Conservation (phyloP, 2,329 filamentous ascomycete genomes). For the Phaeoacremonium minimum region DNA sequence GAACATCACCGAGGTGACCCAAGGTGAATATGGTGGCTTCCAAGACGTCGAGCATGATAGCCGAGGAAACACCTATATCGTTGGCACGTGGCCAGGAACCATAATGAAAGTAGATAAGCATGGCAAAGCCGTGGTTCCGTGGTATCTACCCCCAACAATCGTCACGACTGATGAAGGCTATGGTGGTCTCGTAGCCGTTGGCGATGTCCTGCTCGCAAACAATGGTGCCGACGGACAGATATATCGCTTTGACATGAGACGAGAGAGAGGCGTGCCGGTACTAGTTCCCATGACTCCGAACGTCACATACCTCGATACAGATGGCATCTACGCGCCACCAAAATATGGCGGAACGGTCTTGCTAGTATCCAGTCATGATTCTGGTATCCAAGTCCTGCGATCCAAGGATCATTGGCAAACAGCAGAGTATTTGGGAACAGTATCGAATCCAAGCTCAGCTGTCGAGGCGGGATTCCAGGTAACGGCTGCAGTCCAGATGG, state of each 20-base stretch:
- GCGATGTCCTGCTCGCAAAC: constrained; percentile 21
- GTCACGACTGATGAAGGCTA: constrained; percentile 20
- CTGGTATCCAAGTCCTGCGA: constrained; percentile 28
- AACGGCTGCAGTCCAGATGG: constrained; percentile 18
- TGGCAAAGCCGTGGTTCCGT: constrained; percentile 19
- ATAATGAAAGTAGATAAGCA: constrained; percentile 25
- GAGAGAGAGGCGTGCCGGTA: constrained; percentile 14
- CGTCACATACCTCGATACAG: constrained; percentile 12
- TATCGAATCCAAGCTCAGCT: constrained; percentile 18
- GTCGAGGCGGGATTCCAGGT: constrained; percentile 12
- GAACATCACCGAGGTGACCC: constrained; percentile 23
- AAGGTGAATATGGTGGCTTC: constrained; percentile 27
- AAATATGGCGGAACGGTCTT: constrained; percentile 26
- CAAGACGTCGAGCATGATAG: constrained; percentile 32
- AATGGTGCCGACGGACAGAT: constrained; percentile 25
- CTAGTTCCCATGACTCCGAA: constrained; percentile 15
- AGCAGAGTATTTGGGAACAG: constrained; percentile 27
- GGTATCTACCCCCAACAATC: constrained; percentile 23
- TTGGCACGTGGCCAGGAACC: constrained; percentile 30
- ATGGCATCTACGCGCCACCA: constrained; percentile 26
- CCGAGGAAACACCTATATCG: constrained; percentile 27
- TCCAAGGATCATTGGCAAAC: constrained; percentile 28
- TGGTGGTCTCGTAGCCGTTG: constrained; percentile 19
- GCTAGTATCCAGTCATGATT: constrained; percentile 21
- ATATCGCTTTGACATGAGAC: constrained; percentile 26